Evolutionary conservation across 169 alveolate species (phyloP).

Genomic region (Cryptosporidium parvum): DNA sequence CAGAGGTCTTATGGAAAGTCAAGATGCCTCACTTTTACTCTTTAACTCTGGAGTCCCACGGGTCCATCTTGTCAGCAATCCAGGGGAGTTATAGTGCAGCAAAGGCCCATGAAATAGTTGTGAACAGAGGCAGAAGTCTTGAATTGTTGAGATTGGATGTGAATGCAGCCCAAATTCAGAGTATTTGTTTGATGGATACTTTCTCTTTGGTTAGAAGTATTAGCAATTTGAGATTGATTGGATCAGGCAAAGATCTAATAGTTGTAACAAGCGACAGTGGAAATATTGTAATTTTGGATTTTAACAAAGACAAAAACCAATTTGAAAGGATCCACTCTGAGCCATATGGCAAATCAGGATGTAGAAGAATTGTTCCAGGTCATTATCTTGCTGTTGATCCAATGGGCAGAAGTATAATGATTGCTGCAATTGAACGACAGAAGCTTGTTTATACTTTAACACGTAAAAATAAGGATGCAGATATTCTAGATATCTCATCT

Average conservation of each 20-base stretch:
- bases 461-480: conserved; percentile 92
- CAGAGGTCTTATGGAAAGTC: conserved; percentile 21
- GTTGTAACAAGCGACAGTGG: conserved; percentile 98
- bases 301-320: conserved; percentile 85
- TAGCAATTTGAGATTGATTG: conserved; percentile 93
- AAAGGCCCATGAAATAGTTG: conserved; percentile 96
- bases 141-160: conserved; percentile 95
- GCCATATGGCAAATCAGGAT: conserved; percentile 98
- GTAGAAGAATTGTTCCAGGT: conserved; percentile 97
- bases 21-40: conserved; percentile 95
- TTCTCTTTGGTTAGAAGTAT: conserved; percentile 95
- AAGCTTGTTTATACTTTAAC: conserved; percentile 97
- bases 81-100: conserved; percentile 98
- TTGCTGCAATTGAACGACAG: conserved; percentile 98
- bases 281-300: conserved; percentile 93
- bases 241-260: conserved; percentile 92
- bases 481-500: conserved; percentile 87
- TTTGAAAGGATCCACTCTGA: conserved; percentile 96
- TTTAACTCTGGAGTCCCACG: conserved; percentile 95
- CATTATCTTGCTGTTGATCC: conserved; percentile 99
- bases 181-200: conserved; percentile 91
- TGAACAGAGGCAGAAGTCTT: conserved; percentile 94
- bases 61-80: conserved; percentile 95
- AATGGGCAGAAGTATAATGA: conserved; percentile 98
- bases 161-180: conserved; percentile 89